These are phyloP conservation scores for Excoecaria agallocha DNA, from an alignment of 345 rosid genomes.

Conservation along the genomic window DNA sequence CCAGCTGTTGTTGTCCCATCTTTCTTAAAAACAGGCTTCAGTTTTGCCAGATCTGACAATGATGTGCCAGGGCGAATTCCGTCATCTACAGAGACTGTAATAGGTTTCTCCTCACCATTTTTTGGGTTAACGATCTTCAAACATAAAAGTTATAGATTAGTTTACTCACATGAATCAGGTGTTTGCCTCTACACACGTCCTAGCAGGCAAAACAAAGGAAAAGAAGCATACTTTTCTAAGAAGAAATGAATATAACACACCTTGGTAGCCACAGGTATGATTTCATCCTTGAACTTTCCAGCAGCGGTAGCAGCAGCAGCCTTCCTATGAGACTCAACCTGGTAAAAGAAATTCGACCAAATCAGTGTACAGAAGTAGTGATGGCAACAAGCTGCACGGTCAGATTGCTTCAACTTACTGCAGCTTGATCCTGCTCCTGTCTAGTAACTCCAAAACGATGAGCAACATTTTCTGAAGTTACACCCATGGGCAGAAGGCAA, in stretches of 20 bases:
- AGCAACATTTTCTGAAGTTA: conserved; percentile 95
- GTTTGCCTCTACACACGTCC: not conserved
- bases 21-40: conserved; percentile 81
- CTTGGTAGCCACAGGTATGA: conserved; percentile 84
- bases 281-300: conserved; percentile 90
- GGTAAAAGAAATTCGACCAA: conserved; percentile 16
- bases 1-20: conserved; percentile 96
- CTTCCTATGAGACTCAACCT: conserved; percentile 95
- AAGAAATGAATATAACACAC: conserved; percentile 32
- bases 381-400: conserved; percentile 1
- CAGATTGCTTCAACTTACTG: conserved; percentile 50
- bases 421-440: conserved; percentile 97
- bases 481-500: conserved; percentile 95
- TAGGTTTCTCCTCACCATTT: conserved; percentile 70
- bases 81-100: conserved; percentile 78
- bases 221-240: not conserved
- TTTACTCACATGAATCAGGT: conserved; percentile 1
- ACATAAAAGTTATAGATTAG: conserved; percentile 16
- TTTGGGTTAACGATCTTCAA: conserved; percentile 82
- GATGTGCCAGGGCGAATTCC: conserved; percentile 82
- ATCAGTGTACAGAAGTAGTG: not conserved
- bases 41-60: conserved; percentile 55
- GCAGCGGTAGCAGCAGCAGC: conserved; percentile 88
- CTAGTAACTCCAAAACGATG: conserved; percentile 77
- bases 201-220: too few relatives aligned